Evolutionary conservation across 2,329 filamentous ascomycete species (phyloP), one percentile per base, ranked within the genome.

Genomic region (Talaromyces rugulosus): DNA sequence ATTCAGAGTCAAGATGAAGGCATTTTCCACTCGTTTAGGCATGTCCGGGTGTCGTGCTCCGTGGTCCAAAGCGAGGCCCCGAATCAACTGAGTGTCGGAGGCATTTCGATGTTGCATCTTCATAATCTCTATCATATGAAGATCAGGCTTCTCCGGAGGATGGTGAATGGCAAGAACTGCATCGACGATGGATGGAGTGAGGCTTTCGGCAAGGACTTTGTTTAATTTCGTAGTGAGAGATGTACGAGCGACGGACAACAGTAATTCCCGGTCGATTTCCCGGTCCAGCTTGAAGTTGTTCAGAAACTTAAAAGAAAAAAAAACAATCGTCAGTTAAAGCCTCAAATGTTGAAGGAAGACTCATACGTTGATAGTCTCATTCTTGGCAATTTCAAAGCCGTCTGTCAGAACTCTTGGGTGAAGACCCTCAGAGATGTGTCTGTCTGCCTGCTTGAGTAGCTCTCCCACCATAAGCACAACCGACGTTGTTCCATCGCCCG

Each of bases 111-210:
- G 95, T 81, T 99, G 95, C 94, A 99, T 98, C 77, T 96, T 98
- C 95, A 99, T 99, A 71, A 99, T 98, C 80, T 99, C 95, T 68
- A 99, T 85, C 95, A 99, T 99, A 82, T 98, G 94, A 72, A 99
- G 80, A 79, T 99, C 95, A 61, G 96, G 96, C 82, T 98, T 98
- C 65, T 87, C 87, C 30, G 91, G 91, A 18, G 91, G 82, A 76
- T 92, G 85, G 82, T 97, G 93, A 76, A 99, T 99, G 66, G 95
- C 87, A 62, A 99, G 87, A 55, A 99, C 95, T 63, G 95, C 91
- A 75, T 99, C 95, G 72, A 98, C 95, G 72, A 99, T 96, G 71
- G 92, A 90, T 62, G 95, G 92, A 0, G 93, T 98, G 65, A 99
- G 87, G 75, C 93, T 91, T 74, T 93, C 88, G 56, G 95, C 95